Evolutionary conservation across 2,329 filamentous ascomycete species (phyloP).

Genomic region (Stagonosporopsis chrysanthemi): DNA sequence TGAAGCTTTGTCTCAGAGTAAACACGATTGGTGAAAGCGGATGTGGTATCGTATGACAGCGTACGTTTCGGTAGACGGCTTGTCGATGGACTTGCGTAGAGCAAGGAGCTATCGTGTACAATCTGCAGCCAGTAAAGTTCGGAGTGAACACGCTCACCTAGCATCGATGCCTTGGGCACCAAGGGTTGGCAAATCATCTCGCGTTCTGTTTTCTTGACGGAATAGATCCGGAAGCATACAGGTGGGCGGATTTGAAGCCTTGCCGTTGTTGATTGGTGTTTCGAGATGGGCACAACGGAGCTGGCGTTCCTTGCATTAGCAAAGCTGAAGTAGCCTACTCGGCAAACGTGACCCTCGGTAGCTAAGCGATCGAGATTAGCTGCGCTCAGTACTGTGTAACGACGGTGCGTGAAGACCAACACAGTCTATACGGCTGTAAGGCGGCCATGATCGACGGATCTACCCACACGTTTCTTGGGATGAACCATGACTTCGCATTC

Average conservation of each 20-base stretch:
- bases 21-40: not conserved
- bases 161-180: not conserved
- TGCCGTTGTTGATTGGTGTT: not conserved
- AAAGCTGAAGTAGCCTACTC: not conserved
- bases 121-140: not conserved
- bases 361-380: not conserved
- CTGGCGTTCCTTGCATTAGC: not conserved
- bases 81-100: not conserved
- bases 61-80: not conserved
- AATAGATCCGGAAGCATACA: not conserved
- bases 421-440: conserved; percentile 3
- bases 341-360: too few relatives aligned
- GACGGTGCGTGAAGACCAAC: not conserved
- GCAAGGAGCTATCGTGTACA: not conserved
- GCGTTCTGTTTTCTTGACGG: not conserved
- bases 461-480: not conserved
- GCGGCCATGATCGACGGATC: conserved; percentile 13
- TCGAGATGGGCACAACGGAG: not conserved
- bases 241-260: not conserved
- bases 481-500: conserved; percentile 5
- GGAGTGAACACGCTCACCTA: not conserved
- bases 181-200: not conserved
- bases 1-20: not conserved
- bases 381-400: not conserved
- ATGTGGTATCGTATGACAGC: not conserved